These are phyloP conservation scores for Zalerion maritima DNA, from an alignment of 495 filamentous ascomycete species.

Conservation along the genomic window DNA sequence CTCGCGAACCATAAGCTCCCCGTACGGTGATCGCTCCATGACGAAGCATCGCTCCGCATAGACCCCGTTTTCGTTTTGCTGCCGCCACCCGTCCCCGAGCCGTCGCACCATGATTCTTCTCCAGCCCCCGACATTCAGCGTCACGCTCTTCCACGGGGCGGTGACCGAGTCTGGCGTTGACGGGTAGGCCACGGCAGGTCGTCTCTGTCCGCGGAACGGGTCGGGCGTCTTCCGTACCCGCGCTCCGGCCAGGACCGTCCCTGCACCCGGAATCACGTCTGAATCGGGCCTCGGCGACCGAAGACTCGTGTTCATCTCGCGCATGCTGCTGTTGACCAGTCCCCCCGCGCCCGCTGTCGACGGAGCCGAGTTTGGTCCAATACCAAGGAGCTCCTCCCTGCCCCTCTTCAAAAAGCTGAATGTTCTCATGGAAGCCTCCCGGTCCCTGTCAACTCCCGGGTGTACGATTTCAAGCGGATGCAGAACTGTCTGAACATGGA, in stretches of 20 bases:
- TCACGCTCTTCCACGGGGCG: constrained; percentile 9
- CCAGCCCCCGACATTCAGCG: constrained; percentile 18
- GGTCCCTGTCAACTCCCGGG: constrained; percentile 6
- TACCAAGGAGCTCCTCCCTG: too few species aligned
- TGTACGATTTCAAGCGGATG: constrained; percentile 1
- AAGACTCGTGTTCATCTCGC: too few species aligned
- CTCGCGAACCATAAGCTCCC: constrained; percentile 5
- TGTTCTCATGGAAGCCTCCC: constrained; percentile 1
- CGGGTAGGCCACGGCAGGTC: too few species aligned
- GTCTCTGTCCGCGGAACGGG: too few species aligned
- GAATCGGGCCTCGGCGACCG: too few species aligned
- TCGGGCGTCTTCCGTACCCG: too few species aligned
- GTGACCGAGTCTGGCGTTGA: too few species aligned
- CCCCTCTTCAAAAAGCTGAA: constrained; percentile 4
- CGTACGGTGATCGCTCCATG: constrained; percentile 4
- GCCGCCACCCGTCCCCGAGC: constrained; percentile 10
- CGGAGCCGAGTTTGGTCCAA: too few species aligned
- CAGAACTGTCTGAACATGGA: constrained; percentile 17
- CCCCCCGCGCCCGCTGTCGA: too few species aligned
- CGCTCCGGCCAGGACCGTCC: too few species aligned
- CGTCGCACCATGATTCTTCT: constrained; percentile 14
- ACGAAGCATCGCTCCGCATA: constrained; percentile 18
- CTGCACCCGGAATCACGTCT: too few species aligned
- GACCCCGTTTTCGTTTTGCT: constrained; percentile 8
- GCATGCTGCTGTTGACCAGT: too few species aligned